Base-by-base conservation (phyloP, 176 grass and related monocot genomes). In the Phoenix roebelenii region DNA sequence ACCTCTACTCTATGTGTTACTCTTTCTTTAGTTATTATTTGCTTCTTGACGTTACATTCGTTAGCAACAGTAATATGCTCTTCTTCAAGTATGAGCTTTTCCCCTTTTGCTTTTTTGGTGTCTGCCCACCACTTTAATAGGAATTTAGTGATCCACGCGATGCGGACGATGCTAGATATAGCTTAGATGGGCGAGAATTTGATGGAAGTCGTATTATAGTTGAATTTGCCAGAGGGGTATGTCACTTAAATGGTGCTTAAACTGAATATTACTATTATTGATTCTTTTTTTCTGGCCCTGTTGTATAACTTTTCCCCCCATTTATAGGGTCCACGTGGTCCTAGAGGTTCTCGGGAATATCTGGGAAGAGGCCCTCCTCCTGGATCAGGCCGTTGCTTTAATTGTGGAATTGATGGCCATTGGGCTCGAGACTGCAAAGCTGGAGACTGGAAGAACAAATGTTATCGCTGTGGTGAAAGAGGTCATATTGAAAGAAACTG, bases 401-500 rank as follows among this genome's bases (percentile, higher is more conserved):
- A 98, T 55, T 98, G 94, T 65, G 94, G 94, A 25, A 80, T 98
- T 65, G 94, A 98, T 73, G 94, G 94, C 20, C 94, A 98, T 55
- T 98, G 94, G 94, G 94, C 94, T 51, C 83, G 94, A 17, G 94
- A 98, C 55, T 98, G 94, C 76, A 85, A 89, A 29, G 82, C 94
- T 71, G 94, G 94, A 81, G 94, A 98, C 60, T 98, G 94, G 94
- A 98, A 98, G 67, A 98, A 98, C 73, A 98, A 89, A 70, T 98
- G 94, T 57, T 98, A 98, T 70, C 94, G 94, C 1, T 98, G 93
- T 74, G 93, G 93, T 9, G 93, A 98, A 55, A 80, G 93, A 63
- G 93, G 87, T 7, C 93, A 98, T 57, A 92, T 98, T 30, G 93
- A 98, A 85, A 91, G 84, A 53, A 98, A 98, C 55, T 98, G 93